Evolutionary conservation across 768 basidiomycete genomes (phyloP), one percentile per base, ranked within the genome.

Genomic region (Lentinus brumalis): DNA sequence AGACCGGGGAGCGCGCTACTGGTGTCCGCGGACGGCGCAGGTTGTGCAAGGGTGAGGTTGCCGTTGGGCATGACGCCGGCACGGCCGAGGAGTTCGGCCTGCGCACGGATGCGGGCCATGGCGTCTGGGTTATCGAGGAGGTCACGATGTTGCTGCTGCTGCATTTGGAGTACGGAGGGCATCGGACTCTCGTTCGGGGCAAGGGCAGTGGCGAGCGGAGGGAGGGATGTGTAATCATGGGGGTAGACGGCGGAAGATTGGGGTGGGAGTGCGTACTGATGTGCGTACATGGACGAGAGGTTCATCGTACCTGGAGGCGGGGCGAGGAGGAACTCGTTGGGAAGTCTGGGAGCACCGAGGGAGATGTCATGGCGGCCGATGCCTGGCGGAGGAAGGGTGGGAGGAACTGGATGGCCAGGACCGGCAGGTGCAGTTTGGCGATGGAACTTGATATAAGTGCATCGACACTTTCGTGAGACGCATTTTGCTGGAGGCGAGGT

Each of bases 401-500:
- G 67, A 5, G 76, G 74, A 3, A 76, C 57, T 3, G 77, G 74
- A 66, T 92, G 90, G 10, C 89, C 89, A 10, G 89, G 90, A 4
- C 89, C 89, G 2, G 83, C 80, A 31, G 89, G 90, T 0, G 89
- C 89, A 0, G 91, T 92, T 69, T 91, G 91, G 14, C 89, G 85
- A 69, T 91, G 89, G 68, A 89, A 91, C 69, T 92, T 91, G 72
- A 91, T 86, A 65, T 85, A 92, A 0, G 90, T 92, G 74, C 91
- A 92, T 4, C 87, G 81, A 56, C 76, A 81, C 71, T 89, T 91
- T 57, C 88, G 84, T 54, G 87, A 80, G 1, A 84, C 67, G 67
- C 91, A 92, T 82, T 91, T 92, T 15, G 86, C 90, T 91, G 69
- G 2, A 21, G 29, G 39, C n/a, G 38, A 50, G 30, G 30, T 21